Evolutionary conservation across 2,329 filamentous ascomycete genomes (phyloP), one percentile per base, ranked within the genome.

Genomic region (Stachybotrys elegans): DNA sequence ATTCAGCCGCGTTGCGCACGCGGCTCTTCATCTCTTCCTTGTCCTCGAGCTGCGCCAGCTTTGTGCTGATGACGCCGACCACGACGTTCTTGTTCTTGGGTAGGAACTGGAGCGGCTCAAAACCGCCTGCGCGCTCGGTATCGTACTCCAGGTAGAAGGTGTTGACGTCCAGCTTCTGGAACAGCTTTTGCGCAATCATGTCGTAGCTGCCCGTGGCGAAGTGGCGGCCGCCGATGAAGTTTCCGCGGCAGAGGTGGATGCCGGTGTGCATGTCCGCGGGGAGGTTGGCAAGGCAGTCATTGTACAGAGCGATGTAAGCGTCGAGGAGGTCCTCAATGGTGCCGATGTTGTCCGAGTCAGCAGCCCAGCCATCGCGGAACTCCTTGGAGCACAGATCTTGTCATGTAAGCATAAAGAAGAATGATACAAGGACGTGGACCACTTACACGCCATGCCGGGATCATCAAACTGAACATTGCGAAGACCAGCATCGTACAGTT

Each of bases 241-340:
- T 86, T 40, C 76, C 76, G 8, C 76, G 76, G 73, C 86, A 90
- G 42, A 90, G 71, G 59, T 91, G 87, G 14, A 91, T 82, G 37
- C 86, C 86, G 3, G 87, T 75, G 63, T 89, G 85, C 72, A 90
- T 78, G 58, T 90, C 85, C 3, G 71, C 61, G 0, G 85, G 84
- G 1, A 79, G 68, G 54, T 78, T 76, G 55, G 72, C 68, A 57
- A 88, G 73, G 56, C 75, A 79, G 62, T 86, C 81, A 61, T 90
- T 90, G 72, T 90, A 90, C 51, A 88, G 78, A 48, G 76, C 72
- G 61, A 91, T 85, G 66, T 91, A 91, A 22, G 83, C 78, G 53
- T 88, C 83, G 19, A 91, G 76, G 36, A 88, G 79, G 52, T 83
- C 80, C n/a, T 65, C 84, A 6, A 84, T 78, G 2, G 78, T 78